Conservation (phyloP, 2,329 filamentous ascomycete species). For the Talaromyces rugulosus region DNA sequence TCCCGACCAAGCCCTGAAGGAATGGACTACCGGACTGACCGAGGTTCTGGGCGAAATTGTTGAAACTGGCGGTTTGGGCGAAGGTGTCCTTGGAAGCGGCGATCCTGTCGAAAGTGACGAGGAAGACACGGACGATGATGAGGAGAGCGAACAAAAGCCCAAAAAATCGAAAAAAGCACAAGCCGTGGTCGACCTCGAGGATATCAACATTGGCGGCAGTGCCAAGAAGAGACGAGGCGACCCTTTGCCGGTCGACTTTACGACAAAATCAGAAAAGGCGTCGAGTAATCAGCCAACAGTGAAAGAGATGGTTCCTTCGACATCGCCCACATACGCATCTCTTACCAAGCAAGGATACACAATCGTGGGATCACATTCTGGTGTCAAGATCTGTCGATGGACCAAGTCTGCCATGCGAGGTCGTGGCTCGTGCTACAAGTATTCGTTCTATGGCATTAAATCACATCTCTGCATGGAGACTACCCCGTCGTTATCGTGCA, state of each 20-base stretch:
- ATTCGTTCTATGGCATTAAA: conserved; percentile 92
- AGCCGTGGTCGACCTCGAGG: conserved; percentile 74
- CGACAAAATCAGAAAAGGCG: conserved; percentile 45
- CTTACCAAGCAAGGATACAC: conserved; percentile 96
- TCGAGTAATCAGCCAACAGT: conserved; percentile 33
- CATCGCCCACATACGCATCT: conserved; percentile 80
- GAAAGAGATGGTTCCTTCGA: conserved; percentile 93
- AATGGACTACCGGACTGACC: conserved; percentile 73
- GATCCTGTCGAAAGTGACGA: conserved; percentile 81
- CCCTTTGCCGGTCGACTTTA: conserved; percentile 79
- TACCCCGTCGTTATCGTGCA: conserved; percentile 90
- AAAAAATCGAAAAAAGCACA: conserved; percentile 39
- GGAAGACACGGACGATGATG: conserved; percentile 59
- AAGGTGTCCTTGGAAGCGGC: conserved; percentile 73
- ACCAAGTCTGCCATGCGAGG: conserved; percentile 94
- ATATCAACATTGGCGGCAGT: conserved; percentile 54
- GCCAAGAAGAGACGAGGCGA: background rate
- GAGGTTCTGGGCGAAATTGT: conserved; percentile 63
- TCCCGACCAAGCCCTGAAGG: conserved; percentile 60
- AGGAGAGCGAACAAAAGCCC: conserved; percentile 51
- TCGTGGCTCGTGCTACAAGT: conserved; percentile 95
- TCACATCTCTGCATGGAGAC: conserved; percentile 99
- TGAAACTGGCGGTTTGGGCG: conserved; percentile 50
- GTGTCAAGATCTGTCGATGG: conserved; percentile 97
- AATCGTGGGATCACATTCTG: conserved; percentile 91